Evolutionary conservation across 768 basidiomycete genomes (phyloP).

Genomic region (Russula sp.): DNA sequence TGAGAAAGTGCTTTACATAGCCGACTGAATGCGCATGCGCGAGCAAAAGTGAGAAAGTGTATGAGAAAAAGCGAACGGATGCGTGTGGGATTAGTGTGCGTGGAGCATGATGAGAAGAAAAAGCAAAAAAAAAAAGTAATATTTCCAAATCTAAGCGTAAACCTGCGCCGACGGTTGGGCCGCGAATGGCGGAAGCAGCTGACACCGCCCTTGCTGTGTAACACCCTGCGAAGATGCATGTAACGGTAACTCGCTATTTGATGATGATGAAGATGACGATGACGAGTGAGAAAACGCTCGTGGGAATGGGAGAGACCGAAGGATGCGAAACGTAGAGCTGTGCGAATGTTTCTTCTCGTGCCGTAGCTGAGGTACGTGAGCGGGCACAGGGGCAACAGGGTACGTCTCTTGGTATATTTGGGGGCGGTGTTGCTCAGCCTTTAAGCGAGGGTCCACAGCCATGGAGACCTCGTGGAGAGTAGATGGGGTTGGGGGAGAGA

Average conservation of each 20-base stretch:
- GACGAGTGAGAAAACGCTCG: constrained; percentile 9
- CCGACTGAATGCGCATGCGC: background rate
- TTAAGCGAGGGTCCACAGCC: constrained; percentile 1
- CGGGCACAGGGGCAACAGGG: background rate
- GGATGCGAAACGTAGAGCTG: constrained; percentile 18
- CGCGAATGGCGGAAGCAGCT: constrained; percentile 17
- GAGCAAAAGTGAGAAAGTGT: background rate
- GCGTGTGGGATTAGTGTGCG: constrained; percentile 3
- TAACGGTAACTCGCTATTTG: constrained; percentile 1
- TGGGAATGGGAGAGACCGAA: constrained; percentile 21
- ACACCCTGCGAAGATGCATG: constrained; percentile 1
- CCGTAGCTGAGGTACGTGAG: constrained; percentile 9
- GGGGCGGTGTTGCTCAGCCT: background rate
- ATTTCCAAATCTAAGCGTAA: constrained; percentile 11
- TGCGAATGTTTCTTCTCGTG: constrained; percentile 11
- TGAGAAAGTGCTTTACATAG: background rate
- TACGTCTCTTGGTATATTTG: background rate
- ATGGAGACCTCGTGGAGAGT: background rate
- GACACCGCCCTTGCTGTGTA: constrained; percentile 15
- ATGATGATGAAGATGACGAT: constrained; percentile 6
- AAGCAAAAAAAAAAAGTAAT: background rate
- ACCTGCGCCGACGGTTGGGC: constrained; percentile 18
- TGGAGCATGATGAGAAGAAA: background rate
- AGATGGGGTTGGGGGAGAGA: constrained; percentile 20
- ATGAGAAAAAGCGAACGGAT: background rate